These are phyloP conservation scores for Carnegiea gigantea DNA, from an alignment of 179 eudicot species.

Conservation along the genomic window DNA sequence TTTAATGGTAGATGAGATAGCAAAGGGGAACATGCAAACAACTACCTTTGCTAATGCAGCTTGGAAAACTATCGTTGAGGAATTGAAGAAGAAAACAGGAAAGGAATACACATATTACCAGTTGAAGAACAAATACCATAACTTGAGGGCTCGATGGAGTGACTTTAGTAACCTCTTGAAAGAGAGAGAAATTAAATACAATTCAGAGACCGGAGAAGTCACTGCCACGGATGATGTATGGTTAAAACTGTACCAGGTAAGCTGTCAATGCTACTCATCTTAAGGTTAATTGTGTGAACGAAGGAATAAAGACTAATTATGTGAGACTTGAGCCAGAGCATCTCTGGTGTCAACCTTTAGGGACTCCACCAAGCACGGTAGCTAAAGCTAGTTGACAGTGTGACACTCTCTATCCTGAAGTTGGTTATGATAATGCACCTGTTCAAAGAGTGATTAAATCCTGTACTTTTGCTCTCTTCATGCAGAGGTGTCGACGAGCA, in stretches of 20 bases:
- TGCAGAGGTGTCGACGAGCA: slow-evolving; percentile 33
- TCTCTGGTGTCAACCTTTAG: neutral
- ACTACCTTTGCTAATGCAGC: slow-evolving; percentile 39
- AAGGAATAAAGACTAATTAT: neutral
- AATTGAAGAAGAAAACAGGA: slow-evolving; percentile 28
- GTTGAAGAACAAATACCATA: slow-evolving; percentile 38
- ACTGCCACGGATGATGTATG: slow-evolving; percentile 35
- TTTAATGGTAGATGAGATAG: slow-evolving; percentile 34
- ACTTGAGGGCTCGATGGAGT: slow-evolving; percentile 37
- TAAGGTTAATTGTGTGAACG: neutral
- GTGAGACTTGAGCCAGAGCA: neutral
- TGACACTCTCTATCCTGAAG: no score
- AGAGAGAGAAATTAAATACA: slow-evolving; percentile 33
- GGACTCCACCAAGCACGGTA: neutral
- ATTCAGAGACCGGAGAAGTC: slow-evolving; percentile 32
- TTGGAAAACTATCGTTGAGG: slow-evolving; percentile 31
- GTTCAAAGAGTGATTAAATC: neutral
- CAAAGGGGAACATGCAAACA: slow-evolving; percentile 36
- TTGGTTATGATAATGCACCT: no score
- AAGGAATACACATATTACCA: slow-evolving; percentile 33
- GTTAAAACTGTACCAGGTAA: slow-evolving; percentile 29
- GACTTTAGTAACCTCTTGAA: slow-evolving; percentile 31
- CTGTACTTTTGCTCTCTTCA: neutral
- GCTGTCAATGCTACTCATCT: neutral
- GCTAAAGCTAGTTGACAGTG: neutral